Evolutionary conservation across 176 grass and related monocot species (phyloP), one percentile per base, ranked within the genome.

Genomic region (Oryza australiensis): DNA sequence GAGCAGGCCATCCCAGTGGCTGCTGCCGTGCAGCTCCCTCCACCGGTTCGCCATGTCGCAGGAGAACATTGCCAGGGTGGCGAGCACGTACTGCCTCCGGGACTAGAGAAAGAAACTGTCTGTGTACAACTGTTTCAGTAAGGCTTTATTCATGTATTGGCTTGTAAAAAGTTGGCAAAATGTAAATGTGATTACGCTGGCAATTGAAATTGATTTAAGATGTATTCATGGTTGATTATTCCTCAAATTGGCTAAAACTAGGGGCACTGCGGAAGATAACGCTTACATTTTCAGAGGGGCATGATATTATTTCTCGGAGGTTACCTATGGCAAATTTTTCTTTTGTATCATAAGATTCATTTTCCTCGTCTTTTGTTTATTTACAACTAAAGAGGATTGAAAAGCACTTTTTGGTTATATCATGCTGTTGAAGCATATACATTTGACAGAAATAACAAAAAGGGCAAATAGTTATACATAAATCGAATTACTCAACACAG

Each of bases 21-120:
- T 78, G 82, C 83, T 82, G 67, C 94, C 92, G 71, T 94, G 87
- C 27, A 97, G 90, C 85, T 94, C 83, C 85, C 42, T 86, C 92
- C 92, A 94, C 38, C 74, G 71, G 66, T 26, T 30, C 51, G 74
- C 82, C 78, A 94, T 92, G 74, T 86, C 62, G 68, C 74, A 46
- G 74, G 88, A 48, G 73, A 66, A 68, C 68, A 86, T 76, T 2
- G 38, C 12, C 8, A 18, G 23, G 12, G 11, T 16, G 34, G 34
- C 34, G 7, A 35, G 34, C 34, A 35, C 34, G 34, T 35, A 35
- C 34, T 35, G 29, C 34, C 34, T 59, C n/a, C n/a, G n/a, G n/a
- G n/a, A n/a, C n/a, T 10, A 46, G 72, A 46, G 22, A n/a, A 22
- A 15, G n/a, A n/a, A 78, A 9, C 5, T 64, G 38, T 16, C 9